Percentiles rank a stretch among this genome's conserved stretches.
These are phyloP conservation scores for Phytophthora ohioensis DNA, from an alignment of 352 stramenopile species.

Conservation along the genomic window DNA sequence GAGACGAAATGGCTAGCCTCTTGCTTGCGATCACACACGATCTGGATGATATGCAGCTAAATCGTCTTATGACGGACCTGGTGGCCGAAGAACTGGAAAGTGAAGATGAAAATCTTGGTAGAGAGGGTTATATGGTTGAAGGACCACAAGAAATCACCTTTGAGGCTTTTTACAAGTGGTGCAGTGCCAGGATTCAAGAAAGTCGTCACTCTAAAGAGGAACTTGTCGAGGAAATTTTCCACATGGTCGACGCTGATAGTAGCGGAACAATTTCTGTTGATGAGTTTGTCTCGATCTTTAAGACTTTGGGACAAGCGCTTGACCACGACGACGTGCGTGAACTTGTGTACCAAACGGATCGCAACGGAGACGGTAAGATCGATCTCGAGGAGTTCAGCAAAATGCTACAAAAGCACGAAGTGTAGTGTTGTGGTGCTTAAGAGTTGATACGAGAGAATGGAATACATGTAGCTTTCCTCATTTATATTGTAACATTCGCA, in stretches of 20 bases:
- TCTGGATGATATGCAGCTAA: slow-evolving; percentile 66
- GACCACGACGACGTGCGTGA: slow-evolving; percentile 80
- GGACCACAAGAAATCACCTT: slow-evolving; percentile 65
- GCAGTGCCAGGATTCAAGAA: slow-evolving; percentile 66
- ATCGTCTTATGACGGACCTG: slow-evolving; percentile 66
- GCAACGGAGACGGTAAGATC: slow-evolving; percentile 80
- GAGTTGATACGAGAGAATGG: no score
- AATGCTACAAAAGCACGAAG: slow-evolving; percentile 81
- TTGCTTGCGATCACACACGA: slow-evolving; percentile 73
- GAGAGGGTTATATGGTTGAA: slow-evolving; percentile 22
- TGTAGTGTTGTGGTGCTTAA: slow-evolving; percentile 34
- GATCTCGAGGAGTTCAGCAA: slow-evolving; percentile 76
- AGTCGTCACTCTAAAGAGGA: slow-evolving; percentile 62
- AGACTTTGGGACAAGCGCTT: slow-evolving; percentile 70
- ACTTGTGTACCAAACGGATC: slow-evolving; percentile 79
- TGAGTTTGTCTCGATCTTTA: slow-evolving; percentile 81
- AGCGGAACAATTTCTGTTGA: slow-evolving; percentile 77
- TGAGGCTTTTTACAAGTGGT: slow-evolving; percentile 81
- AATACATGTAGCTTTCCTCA: no score
- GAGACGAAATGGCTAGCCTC: slow-evolving; percentile 67
- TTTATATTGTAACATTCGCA: not conserved
- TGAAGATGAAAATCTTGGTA: slow-evolving; percentile 28
- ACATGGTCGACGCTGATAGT: slow-evolving; percentile 70
- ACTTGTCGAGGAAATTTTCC: slow-evolving; percentile 74
- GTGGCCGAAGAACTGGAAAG: slow-evolving; percentile 42